Percentiles rank a stretch among this genome's conserved stretches.
These are phyloP conservation scores for Teunomyces aglyptinius DNA, from an alignment of 805 yeast genomes.

Conservation along the genomic window DNA sequence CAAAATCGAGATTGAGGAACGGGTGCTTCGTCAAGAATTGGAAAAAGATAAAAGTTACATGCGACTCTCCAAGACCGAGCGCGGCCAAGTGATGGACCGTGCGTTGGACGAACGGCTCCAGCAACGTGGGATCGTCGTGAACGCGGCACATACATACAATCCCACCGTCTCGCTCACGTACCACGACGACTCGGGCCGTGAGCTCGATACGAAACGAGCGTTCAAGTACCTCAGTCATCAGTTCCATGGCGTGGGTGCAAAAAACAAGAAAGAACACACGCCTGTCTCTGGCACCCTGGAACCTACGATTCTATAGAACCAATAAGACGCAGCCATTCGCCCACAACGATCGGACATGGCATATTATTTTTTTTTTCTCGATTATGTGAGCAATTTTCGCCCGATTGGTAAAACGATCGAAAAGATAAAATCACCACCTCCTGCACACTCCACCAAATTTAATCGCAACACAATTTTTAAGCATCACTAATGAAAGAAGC, in stretches of 20 bases:
- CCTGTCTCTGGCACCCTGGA: no score
- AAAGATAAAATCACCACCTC: neutral
- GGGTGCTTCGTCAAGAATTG: conserved; percentile 30
- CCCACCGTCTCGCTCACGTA: conserved; percentile 56
- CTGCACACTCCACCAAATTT: neutral
- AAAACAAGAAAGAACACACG: no score
- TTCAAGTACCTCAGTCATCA: conserved; percentile 73
- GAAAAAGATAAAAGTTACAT: conserved; percentile 23
- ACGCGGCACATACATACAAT: conserved; percentile 24
- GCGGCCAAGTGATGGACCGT: conserved; percentile 22
- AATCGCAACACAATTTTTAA: neutral
- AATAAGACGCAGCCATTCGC: neutral
- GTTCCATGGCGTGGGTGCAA: conserved; percentile 59
- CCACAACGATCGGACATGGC: neutral
- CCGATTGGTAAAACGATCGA: neutral
- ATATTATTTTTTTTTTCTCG: neutral
- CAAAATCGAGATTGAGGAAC: conserved; percentile 31
- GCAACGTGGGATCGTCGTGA: conserved; percentile 23
- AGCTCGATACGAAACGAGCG: conserved; percentile 64
- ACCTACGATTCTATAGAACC: neutral
- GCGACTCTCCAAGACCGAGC: conserved; percentile 27
- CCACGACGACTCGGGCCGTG: conserved; percentile 62
- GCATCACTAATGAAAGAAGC: conserved; percentile 7
- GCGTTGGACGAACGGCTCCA: conserved; percentile 29
- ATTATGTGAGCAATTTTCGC: neutral